phyloP scores from a whole-genome alignment of 2,329 filamentous ascomycete genomes.

The Penicillium sumatraense region DNA sequence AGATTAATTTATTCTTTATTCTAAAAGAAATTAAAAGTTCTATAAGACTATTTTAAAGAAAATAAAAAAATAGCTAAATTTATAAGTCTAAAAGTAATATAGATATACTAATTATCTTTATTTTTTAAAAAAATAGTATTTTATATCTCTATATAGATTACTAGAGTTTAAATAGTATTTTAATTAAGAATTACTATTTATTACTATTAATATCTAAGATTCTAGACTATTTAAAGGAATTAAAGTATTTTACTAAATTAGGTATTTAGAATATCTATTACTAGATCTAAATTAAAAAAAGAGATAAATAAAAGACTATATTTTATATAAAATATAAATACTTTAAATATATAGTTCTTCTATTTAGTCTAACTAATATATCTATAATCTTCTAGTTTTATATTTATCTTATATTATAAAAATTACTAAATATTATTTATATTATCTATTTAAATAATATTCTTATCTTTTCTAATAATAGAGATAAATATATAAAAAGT shows the following conservation, averaged over 20 bases:
- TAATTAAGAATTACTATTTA: too few species aligned
- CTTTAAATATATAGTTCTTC: not conserved
- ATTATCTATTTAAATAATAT: not conserved
- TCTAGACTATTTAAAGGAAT: too few species aligned
- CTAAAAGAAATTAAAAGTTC: too few species aligned
- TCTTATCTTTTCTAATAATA: not conserved
- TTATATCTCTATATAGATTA: too few species aligned
- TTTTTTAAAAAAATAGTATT: too few species aligned
- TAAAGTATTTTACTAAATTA: not conserved
- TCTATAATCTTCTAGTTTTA: not conserved
- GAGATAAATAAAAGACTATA: not conserved
- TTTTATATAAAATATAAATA: not conserved
- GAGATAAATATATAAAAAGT: not conserved
- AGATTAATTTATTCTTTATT: too few species aligned
- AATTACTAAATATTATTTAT: not conserved
- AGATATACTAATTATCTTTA: too few species aligned
- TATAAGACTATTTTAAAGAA: too few species aligned
- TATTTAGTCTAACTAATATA: not conserved
- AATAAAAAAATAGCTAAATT: too few species aligned
- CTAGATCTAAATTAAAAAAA: not conserved
- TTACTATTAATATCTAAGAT: too few species aligned
- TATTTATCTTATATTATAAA: not conserved
- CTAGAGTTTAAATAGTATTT: too few species aligned
- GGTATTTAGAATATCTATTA: not conserved
- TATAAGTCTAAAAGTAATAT: too few species aligned